Base-by-base conservation (phyloP, 2,329 filamentous ascomycete genomes). In the Monosporascus sp. region DNA sequence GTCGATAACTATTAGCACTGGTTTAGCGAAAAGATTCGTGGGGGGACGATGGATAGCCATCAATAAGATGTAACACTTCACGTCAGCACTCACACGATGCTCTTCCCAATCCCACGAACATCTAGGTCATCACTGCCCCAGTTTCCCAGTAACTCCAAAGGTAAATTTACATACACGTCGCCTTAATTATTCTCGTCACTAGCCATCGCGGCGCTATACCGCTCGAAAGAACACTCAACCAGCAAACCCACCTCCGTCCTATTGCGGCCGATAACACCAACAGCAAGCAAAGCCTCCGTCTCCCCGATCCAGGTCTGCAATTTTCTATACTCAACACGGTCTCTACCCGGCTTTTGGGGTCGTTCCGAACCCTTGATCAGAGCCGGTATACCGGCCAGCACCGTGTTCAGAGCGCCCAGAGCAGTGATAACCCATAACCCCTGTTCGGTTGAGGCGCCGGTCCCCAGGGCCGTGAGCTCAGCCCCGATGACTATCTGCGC, bases 361-460 rank as follows among this genome's bases (percentile, higher is more conserved):
- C 80, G 59, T 0, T 77, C 78, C 43, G 77, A 76, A 5, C 77
- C 75, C 60, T 78, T 79, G 47, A 80, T 63, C 7, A 80, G 74
- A 0, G 83, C 82, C 20, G 87, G 67, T 1, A 84, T 68, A 17
- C 85, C 84, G 1, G 84, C 84, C 6, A 86, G 73, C 3, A 84
- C 67, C 3, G 82, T 85, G 60, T 87, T 88, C 11, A 82, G 64
- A 1, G 82, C 82, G 3, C 85, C 84, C 1, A 87, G 70, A 0
- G 80, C 65, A 9, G 81, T 82, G 63, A 87, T 80, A 15, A 63
- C 47, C 20, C 75, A 71, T 18, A 79, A 65, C 57, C 85, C 76
- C 17, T 76, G 69, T 2, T 78, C 72, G 17, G 76, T 71, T 0
- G 64, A 62, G 0, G 77, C 69, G 0, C 77, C 76, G 0, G 77